Evolutionary conservation across 164 flowering plant species (phyloP).

Genomic region (Magnolia sinica): DNA sequence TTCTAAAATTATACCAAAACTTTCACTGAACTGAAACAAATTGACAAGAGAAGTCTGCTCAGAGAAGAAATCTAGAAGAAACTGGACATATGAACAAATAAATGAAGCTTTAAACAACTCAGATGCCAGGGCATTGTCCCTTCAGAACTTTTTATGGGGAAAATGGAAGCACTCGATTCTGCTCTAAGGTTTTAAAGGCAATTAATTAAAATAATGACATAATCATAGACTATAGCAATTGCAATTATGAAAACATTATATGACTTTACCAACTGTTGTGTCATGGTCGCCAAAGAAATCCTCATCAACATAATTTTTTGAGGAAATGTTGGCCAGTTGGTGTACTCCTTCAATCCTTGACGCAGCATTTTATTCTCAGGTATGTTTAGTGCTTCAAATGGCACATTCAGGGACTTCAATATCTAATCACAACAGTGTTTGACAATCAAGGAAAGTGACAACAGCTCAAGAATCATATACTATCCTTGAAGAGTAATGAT

Average conservation of each 20-base stretch:
- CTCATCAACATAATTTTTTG: constrained; percentile 80
- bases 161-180: background rate
- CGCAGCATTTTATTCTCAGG: constrained; percentile 78
- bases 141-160: background rate
- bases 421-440: constrained; percentile 76
- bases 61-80: background rate
- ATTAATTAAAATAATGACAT: background rate
- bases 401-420: constrained; percentile 62
- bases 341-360: constrained; percentile 81
- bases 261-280: constrained; percentile 70
- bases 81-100: background rate
- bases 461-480: background rate
- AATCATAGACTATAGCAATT: background rate
- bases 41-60: no score
- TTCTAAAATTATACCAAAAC: no score
- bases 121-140: background rate
- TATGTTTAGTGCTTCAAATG: constrained; percentile 79
- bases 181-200: background rate
- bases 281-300: constrained; percentile 95
- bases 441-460: constrained; percentile 38
- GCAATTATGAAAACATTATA: background rate
- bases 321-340: constrained; percentile 97
- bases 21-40: no score
- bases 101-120: background rate
- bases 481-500: background rate